Evolutionary conservation across 345 rosid genomes (phyloP), one percentile per base, ranked within the genome.

Genomic region (Sonneratia alba): DNA sequence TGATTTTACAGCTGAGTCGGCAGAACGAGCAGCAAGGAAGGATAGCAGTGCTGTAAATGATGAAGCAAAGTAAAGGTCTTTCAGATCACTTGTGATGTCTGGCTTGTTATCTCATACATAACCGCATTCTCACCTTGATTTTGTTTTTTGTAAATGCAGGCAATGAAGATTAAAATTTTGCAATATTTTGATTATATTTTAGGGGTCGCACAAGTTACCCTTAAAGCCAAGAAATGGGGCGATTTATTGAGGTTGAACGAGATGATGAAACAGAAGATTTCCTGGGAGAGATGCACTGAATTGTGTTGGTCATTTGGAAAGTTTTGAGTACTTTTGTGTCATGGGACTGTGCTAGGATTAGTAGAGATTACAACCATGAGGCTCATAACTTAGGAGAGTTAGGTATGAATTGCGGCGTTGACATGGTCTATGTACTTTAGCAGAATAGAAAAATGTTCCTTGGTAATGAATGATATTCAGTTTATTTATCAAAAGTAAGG

Each of bases 1-100:
- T 15, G 70, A 69, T 51, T 47, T 77, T 45, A 70, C 87, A 92
- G 95, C 90, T 80, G 87, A 84, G 76, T 72, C 88, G 68, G 79
- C 81, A 40, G 84, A 86, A 66, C 80, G 83, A 77, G 82, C 70
- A 36, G 80, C 74, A n/a, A 92, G 86, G 75, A 87, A 81, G 76
- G 79, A 80, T 40, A 77, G 69, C 47, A 80, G 74, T 62, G 71
- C 43, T 24, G 37, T 74, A 6, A 42, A 49, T 64, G 5, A 59
- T n/a, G 69, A 77, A 75, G 45, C 76, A 76, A 7, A 68, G 62
- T 36, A 79, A 79, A 4, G 87, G 96, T 92, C 70, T 48, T 62
- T 67, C n/a, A 24, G 6, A 55, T 66, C 36, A 21, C 70, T 13
- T 70, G 67, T 53, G 9, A 66, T 37, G 49, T 57, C 16, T 18